Percentiles rank a stretch among this genome's conserved stretches.
These are phyloP conservation scores for Pugionium dolabratum DNA, from an alignment of 345 rosid genomes.

Conservation along the genomic window DNA sequence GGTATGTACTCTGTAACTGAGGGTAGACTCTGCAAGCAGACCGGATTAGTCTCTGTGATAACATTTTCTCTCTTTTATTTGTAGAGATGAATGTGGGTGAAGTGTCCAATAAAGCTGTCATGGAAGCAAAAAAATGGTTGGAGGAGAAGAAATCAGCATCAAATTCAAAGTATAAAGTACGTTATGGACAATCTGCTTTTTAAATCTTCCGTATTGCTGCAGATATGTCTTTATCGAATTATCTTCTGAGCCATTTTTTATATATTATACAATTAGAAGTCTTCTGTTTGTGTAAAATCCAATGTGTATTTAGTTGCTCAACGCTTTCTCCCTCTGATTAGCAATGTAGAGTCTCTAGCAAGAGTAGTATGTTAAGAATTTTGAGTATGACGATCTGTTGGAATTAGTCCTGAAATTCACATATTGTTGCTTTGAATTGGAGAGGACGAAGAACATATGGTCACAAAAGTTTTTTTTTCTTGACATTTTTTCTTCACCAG, in stretches of 20 bases:
- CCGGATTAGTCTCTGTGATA: constrained; percentile 17
- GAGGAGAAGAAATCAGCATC: constrained; percentile 73
- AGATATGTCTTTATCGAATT: constrained; percentile 46
- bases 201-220: constrained; percentile 40
- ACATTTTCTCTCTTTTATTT: constrained; percentile 32
- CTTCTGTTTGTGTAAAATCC: constrained; percentile 16
- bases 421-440: background rate
- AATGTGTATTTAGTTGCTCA: constrained; percentile 9
- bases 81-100: constrained; percentile 56
- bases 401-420: constrained; percentile 5
- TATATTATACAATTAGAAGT: background rate
- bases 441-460: background rate
- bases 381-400: constrained; percentile 1
- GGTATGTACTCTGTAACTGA: constrained; percentile 40
- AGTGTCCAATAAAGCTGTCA: constrained; percentile 51
- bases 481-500: constrained; percentile 3
- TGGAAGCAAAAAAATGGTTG: constrained; percentile 81
- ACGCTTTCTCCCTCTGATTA: constrained; percentile 6
- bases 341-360: constrained; percentile 9
- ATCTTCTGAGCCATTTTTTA: constrained; percentile 5
- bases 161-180: constrained; percentile 52
- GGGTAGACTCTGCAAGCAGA: constrained; percentile 31
- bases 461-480: background rate
- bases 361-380: constrained; percentile 8
- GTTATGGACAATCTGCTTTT: constrained; percentile 41